Evolutionary conservation across 352 stramenopile species (phyloP).

Genomic region (Pythium aristosporum): DNA sequence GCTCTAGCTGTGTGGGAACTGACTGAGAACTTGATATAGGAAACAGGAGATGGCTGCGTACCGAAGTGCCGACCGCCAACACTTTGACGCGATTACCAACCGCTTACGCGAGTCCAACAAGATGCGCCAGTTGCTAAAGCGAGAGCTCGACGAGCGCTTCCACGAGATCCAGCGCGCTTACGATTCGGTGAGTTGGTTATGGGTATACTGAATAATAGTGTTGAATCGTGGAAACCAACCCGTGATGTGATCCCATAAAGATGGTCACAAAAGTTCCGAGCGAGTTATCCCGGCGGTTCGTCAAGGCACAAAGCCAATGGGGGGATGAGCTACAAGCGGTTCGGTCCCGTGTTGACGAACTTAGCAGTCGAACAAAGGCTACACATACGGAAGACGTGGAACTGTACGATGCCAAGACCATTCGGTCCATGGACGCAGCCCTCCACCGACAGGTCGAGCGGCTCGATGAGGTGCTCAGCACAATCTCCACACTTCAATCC

Average conservation of each 20-base stretch:
- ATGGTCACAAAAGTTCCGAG: conserved; percentile 52
- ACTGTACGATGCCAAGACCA: conserved; percentile 14
- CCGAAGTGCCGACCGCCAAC: conserved; percentile 47
- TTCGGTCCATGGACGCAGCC: conserved; percentile 23
- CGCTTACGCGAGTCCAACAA: conserved; percentile 52
- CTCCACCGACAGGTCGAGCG: conserved; percentile 16
- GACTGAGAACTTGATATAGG: conserved; percentile 16
- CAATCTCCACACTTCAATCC: not conserved
- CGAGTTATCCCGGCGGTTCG: conserved; percentile 48
- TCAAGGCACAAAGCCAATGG: conserved; percentile 46
- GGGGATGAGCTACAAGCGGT: conserved; percentile 38
- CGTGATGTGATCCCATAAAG: conserved; percentile 21
- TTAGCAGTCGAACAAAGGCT: conserved; percentile 20
- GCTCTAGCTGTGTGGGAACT: not conserved
- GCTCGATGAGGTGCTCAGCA: conserved; percentile 13
- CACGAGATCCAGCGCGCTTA: conserved; percentile 38
- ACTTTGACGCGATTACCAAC: conserved; percentile 63
- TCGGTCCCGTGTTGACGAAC: conserved; percentile 33
- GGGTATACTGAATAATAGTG: too few relatives aligned
- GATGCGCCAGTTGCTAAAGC: conserved; percentile 37
- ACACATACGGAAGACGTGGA: conserved; percentile 14
- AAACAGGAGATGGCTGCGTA: conserved; percentile 42
- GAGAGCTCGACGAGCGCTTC: conserved; percentile 45
- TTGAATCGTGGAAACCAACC: not conserved
- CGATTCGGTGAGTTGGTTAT: conserved; percentile 31